These are phyloP conservation scores for Dioszegia aurantiaca DNA, from an alignment of 768 basidiomycete species.

Conservation along the genomic window DNA sequence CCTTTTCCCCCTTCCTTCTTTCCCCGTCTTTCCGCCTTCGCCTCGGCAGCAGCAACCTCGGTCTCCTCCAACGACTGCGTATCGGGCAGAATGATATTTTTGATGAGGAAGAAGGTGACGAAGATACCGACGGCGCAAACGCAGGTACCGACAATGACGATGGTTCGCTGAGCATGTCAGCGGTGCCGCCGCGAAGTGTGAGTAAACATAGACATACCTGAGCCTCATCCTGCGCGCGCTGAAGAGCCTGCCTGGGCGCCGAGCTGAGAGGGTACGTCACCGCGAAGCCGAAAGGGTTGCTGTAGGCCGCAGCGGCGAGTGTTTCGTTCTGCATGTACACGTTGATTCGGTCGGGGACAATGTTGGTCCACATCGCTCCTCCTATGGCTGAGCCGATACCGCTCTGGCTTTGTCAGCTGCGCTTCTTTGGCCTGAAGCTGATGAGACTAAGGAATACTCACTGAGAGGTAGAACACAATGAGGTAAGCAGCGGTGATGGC, in stretches of 20 bases:
- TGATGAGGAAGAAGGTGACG: constrained; percentile 27
- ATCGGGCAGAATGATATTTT: constrained; percentile 32
- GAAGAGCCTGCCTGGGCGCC: constrained; percentile 34
- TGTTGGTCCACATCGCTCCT: constrained; percentile 51
- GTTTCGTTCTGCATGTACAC: constrained; percentile 39
- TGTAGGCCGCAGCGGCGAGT: constrained; percentile 39
- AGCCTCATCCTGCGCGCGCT: constrained; percentile 50
- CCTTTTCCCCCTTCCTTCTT: neutral
- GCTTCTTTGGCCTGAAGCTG: no score
- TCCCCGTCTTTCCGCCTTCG: constrained; percentile 14
- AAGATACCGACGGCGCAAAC: constrained; percentile 22
- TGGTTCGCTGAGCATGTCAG: constrained; percentile 20
- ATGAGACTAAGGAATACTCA: constrained; percentile 10
- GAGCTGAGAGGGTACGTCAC: constrained; percentile 32
- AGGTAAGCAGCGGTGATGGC: constrained; percentile 43
- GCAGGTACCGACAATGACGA: constrained; percentile 37
- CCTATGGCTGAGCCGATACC: constrained; percentile 46
- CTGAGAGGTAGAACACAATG: constrained; percentile 43
- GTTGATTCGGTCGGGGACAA: constrained; percentile 38
- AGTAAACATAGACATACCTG: constrained; percentile 27
- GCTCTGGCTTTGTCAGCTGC: constrained; percentile 13
- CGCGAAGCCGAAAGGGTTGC: constrained; percentile 42
- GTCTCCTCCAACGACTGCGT: constrained; percentile 32
- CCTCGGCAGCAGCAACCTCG: constrained; percentile 18
- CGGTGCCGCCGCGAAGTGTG: neutral